phyloP scores from a whole-genome alignment of 192 early-diverging fungal genomes.

The Coemansia sp. region DNA sequence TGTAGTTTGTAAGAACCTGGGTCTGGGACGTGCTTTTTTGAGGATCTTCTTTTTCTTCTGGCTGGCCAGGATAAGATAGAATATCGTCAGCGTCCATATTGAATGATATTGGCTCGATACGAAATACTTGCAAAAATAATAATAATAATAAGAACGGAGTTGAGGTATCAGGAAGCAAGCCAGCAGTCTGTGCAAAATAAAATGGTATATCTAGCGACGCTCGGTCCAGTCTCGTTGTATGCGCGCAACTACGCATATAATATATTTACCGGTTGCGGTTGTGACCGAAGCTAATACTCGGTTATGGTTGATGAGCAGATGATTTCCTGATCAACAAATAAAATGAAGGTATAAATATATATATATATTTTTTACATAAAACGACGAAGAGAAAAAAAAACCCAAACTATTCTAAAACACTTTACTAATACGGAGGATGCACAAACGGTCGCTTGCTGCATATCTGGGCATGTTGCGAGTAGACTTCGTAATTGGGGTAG shows the following conservation, averaged over 20 bases:
- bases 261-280: no score
- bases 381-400: background rate
- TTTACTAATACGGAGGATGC: slow-evolving; percentile 23
- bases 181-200: no score
- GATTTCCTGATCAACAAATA: background rate
- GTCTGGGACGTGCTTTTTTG: background rate
- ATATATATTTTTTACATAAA: no score
- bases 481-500: slow-evolving; percentile 15
- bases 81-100: background rate
- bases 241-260: no score
- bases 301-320: background rate
- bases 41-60: background rate
- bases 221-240: no score
- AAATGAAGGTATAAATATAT: no score
- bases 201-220: no score
- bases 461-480: slow-evolving; percentile 21
- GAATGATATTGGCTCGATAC: background rate
- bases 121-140: no score
- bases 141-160: no score
- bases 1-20: slow-evolving; percentile 21
- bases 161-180: no score
- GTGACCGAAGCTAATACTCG: no score
- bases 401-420: background rate
- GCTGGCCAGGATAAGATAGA: background rate
- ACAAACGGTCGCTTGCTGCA: slow-evolving; percentile 33